Conservation (phyloP, 2,329 filamentous ascomycete species). For the Thielaviopsis punctulata region DNA sequence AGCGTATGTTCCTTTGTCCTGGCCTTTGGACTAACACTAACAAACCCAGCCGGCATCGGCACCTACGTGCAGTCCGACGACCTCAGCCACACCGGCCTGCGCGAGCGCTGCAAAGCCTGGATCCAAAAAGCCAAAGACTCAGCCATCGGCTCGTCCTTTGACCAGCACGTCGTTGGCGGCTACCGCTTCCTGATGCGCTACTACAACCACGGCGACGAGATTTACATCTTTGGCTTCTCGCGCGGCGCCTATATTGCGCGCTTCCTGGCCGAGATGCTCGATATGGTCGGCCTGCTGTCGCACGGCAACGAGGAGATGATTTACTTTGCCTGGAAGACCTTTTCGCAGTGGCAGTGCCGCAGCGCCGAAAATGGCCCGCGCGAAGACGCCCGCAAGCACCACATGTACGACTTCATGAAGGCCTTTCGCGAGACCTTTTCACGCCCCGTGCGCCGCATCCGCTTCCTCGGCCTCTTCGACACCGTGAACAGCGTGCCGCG, state of each 20-base stretch:
- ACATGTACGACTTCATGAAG: slow-evolving; percentile 59
- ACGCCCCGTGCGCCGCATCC: slow-evolving; percentile 53
- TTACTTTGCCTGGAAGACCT: slow-evolving; percentile 68
- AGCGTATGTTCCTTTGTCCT: slow-evolving; percentile 27
- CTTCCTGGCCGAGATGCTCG: slow-evolving; percentile 69
- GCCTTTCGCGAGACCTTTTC: slow-evolving; percentile 70
- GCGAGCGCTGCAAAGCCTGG: slow-evolving; percentile 45
- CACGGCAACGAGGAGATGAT: slow-evolving; percentile 78
- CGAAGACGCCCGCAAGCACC: slow-evolving; percentile 27
- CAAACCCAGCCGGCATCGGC: slow-evolving; percentile 44
- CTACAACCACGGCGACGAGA: slow-evolving; percentile 45
- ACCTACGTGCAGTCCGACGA: slow-evolving; percentile 50
- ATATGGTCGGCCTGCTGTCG: slow-evolving; percentile 62
- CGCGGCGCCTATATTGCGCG: slow-evolving; percentile 57
- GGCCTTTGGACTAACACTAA: neutral
- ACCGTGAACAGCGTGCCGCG: slow-evolving; percentile 65
- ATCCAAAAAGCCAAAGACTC: slow-evolving; percentile 61
- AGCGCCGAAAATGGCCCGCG: slow-evolving; percentile 27
- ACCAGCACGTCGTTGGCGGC: slow-evolving; percentile 66
- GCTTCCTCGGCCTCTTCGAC: slow-evolving; percentile 65
- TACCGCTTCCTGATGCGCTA: slow-evolving; percentile 67
- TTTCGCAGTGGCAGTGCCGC: slow-evolving; percentile 54
- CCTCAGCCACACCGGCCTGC: slow-evolving; percentile 37
- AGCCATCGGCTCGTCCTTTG: slow-evolving; percentile 64
- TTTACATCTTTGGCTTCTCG: slow-evolving; percentile 60